Evolutionary conservation across 805 yeast species (phyloP), one percentile per base, ranked within the genome.

Genomic region (Hemisphaericaspora nanyangensis): DNA sequence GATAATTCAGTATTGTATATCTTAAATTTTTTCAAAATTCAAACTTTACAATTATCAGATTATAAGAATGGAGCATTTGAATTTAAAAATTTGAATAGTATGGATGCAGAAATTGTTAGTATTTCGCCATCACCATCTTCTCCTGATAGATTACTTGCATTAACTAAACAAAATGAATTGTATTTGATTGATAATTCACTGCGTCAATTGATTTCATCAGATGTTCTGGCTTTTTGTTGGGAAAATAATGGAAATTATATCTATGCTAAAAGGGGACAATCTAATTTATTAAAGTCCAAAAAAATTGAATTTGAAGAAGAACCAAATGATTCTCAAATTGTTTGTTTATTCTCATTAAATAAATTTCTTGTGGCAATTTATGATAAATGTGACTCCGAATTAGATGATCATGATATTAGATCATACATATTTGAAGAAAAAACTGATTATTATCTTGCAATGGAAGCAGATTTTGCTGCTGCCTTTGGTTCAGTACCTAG

Each of bases 401-500:
- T 51, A 13, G 67, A 63, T 13, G 68, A 59, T 8, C 63, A 58
- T 18, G 53, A 48, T 6, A 50, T 56, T 2, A 56, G 55, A 17
- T 53, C 59, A 29, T 50, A 52, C 17, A 50, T 59, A 19, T 31
- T 63, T 4, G 41, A 46, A 12, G 27, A 34, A 10, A 27, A 32
- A 13, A 24, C 35, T 11, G 41, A 28, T n/a, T 31, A 41, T 11
- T 41, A 28, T 26, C 8, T 41, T 17, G 34, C 31, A 3, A 24
- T 37, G 36, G 44, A 36, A n/a, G 30, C 70, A 5, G 81, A 72
- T 43, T 64, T 69, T 11, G 67, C 76, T 1, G 77, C 78, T 3
- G 75, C 84, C 0, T 79, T 68, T 48, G 79, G 81, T 1, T 59
- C 71, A 0, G 62, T 69, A 1, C 60, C 69, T 38, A 65, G 88